Evolutionary conservation across 1,284 basidiomycete species (phyloP).

Genomic region (Anthracocystis setariae): DNA sequence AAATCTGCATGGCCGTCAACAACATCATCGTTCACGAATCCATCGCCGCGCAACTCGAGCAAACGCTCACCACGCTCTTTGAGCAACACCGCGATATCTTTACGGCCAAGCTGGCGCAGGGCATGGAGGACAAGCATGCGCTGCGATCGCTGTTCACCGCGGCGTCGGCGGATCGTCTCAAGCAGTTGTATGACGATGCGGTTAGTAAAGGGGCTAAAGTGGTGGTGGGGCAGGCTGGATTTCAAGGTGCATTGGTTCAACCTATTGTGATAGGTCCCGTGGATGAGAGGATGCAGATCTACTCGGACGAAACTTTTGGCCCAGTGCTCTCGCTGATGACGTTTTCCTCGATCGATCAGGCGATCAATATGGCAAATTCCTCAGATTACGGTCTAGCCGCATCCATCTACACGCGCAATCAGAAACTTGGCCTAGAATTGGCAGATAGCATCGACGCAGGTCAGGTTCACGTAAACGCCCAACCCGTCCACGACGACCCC

Average conservation of each 20-base stretch:
- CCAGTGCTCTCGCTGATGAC: conserved; percentile 80
- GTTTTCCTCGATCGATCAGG: conserved; percentile 80
- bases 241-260: conserved; percentile 71
- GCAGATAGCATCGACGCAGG: conserved; percentile 70
- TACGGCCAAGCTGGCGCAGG: conserved; percentile 29
- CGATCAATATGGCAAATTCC: conserved; percentile 72
- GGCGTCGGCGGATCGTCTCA: conserved; percentile 72
- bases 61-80: conserved; percentile 68
- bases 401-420: conserved; percentile 73
- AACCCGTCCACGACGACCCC: conserved; percentile 48
- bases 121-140: conserved; percentile 36
- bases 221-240: conserved; percentile 70
- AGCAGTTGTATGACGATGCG: conserved; percentile 72
- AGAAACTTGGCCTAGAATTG: conserved; percentile 71
- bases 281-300: conserved; percentile 70
- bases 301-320: conserved; percentile 77
- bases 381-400: conserved; percentile 73
- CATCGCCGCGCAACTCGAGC: conserved; percentile 68
- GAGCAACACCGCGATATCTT: conserved; percentile 69
- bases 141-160: conserved; percentile 72
- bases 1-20: conserved; percentile 79
- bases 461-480: conserved; percentile 62
- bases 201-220: conserved; percentile 72
- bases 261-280: conserved; percentile 73
- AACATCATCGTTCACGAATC: conserved; percentile 74